Percentiles rank a stretch among this genome's conserved stretches.
Conservation (phyloP, 1,139 yeast species). For the Hyphopichia khmerensis region DNA sequence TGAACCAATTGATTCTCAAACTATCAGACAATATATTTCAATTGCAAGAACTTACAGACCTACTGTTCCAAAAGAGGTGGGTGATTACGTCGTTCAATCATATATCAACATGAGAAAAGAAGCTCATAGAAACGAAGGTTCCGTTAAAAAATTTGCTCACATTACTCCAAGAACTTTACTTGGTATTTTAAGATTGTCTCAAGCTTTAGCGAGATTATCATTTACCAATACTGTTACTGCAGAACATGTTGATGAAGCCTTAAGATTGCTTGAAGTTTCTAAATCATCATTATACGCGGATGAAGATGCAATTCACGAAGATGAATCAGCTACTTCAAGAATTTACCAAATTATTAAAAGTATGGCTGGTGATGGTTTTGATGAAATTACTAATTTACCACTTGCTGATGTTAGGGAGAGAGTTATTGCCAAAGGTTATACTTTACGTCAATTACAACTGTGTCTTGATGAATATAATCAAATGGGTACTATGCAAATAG, state of each 20-base stretch:
- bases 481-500: not conserved
- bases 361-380: slow-evolving; percentile 47
- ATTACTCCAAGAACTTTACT: slow-evolving; percentile 93
- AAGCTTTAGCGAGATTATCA: slow-evolving; percentile 89
- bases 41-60: slow-evolving; percentile 87
- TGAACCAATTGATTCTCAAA: slow-evolving; percentile 73
- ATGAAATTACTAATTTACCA: slow-evolving; percentile 43
- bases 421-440: slow-evolving; percentile 81
- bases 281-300: slow-evolving; percentile 73
- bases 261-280: slow-evolving; percentile 81
- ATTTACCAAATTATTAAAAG: slow-evolving; percentile 61
- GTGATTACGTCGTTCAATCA: slow-evolving; percentile 82
- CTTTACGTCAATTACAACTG: slow-evolving; percentile 71
- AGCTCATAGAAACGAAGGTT: slow-evolving; percentile 74
- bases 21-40: slow-evolving; percentile 86
- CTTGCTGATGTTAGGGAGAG: slow-evolving; percentile 61
- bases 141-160: slow-evolving; percentile 77
- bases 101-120: slow-evolving; percentile 93
- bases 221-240: slow-evolving; percentile 68
- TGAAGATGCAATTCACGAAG: slow-evolving; percentile 49
- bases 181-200: slow-evolving; percentile 89
- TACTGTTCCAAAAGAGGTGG: slow-evolving; percentile 79
- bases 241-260: slow-evolving; percentile 94
- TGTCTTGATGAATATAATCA: slow-evolving; percentile 66
- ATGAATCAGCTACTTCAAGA: slow-evolving; percentile 52